Evolutionary conservation across 345 rosid species (phyloP), one percentile per base, ranked within the genome.

Genomic region (Passiflora organensis): DNA sequence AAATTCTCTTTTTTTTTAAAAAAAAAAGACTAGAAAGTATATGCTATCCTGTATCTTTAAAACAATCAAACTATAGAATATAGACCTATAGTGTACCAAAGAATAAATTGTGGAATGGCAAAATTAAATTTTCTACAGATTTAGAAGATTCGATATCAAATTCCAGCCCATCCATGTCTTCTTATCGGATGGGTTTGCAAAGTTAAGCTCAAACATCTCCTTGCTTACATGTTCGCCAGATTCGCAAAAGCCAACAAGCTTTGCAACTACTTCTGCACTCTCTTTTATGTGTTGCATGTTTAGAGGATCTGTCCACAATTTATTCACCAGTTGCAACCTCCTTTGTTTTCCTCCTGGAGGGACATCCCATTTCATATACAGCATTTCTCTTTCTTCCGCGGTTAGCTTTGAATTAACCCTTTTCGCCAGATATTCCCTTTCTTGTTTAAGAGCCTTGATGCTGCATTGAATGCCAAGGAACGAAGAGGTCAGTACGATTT

Each of bases 111-210:
- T 13, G 15, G 37, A 22, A 13, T 20, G 11, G 5, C 51, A 22
- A 48, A 38, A 3, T 25, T 32, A 28, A 12, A 10, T 19, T 20
- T 6, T 10, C 43, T 65, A 90, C 48, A 85, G 70, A 64, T 87
- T 82, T 44, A 91, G 63, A 57, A 91, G 74, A 59, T 79, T 82
- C 0, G 96, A 87, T 36, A 87, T 79, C 75, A 91, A 72, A 74
- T 81, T 91, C 98, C 96, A 88, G n/a, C 96, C 95, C 83, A 78
- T 82, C 93, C 96, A 83, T 15, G 93, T 58, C 80, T 84, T 91
- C 80, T 86, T 91, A 54, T 91, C 96, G 22, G 64, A 68, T 32
- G 93, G 93, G 51, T 77, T 73, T 0, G 69, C 88, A 59, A 91
- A 88, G 54, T 70, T 87, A 15, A 91, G 85, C 67, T 82, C 88